Evolutionary conservation across 2,329 filamentous ascomycete species (phyloP).

Genomic region (Davidsoniella virescens): DNA sequence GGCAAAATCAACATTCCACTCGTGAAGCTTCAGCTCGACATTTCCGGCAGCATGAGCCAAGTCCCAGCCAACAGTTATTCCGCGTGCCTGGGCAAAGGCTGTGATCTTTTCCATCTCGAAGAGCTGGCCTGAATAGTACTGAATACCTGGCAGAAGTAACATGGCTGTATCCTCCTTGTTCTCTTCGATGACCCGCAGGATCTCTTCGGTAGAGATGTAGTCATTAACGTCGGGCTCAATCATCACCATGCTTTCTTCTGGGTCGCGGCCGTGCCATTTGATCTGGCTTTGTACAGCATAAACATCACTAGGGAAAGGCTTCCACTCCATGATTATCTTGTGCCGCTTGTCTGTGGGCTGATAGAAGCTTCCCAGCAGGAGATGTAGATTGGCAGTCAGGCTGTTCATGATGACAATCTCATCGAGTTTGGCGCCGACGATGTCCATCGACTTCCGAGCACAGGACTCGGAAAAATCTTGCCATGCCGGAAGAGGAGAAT

Average conservation of each 20-base stretch:
- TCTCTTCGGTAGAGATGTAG: slow-evolving; percentile 53
- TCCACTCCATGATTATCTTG: slow-evolving; percentile 80
- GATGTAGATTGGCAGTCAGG: slow-evolving; percentile 64
- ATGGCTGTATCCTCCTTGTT: slow-evolving; percentile 59
- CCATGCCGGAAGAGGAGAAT: slow-evolving; percentile 55
- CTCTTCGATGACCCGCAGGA: slow-evolving; percentile 56
- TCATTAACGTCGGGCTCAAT: slow-evolving; percentile 46
- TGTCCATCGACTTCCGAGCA: slow-evolving; percentile 48
- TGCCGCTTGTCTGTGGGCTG: slow-evolving; percentile 44
- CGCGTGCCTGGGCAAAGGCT: slow-evolving; percentile 51
- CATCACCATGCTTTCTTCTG: slow-evolving; percentile 53
- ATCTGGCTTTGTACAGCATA: slow-evolving; percentile 78
- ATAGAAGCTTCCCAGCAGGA: slow-evolving; percentile 77
- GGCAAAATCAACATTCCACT: slow-evolving; percentile 84
- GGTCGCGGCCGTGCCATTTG: slow-evolving; percentile 49
- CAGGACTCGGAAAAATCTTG: slow-evolving; percentile 65
- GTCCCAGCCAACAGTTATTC: slow-evolving; percentile 70
- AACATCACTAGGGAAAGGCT: slow-evolving; percentile 77
- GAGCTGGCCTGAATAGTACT: slow-evolving; percentile 81
- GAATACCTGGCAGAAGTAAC: slow-evolving; percentile 68
- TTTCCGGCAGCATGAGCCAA: slow-evolving; percentile 78
- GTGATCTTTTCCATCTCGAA: slow-evolving; percentile 75
- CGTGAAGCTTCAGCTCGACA: slow-evolving; percentile 63
- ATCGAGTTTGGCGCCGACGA: slow-evolving; percentile 54
- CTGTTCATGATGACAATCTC: slow-evolving; percentile 86